Conservation (phyloP, 2,329 filamentous ascomycete genomes). For the Talaromyces piceae region DNA sequence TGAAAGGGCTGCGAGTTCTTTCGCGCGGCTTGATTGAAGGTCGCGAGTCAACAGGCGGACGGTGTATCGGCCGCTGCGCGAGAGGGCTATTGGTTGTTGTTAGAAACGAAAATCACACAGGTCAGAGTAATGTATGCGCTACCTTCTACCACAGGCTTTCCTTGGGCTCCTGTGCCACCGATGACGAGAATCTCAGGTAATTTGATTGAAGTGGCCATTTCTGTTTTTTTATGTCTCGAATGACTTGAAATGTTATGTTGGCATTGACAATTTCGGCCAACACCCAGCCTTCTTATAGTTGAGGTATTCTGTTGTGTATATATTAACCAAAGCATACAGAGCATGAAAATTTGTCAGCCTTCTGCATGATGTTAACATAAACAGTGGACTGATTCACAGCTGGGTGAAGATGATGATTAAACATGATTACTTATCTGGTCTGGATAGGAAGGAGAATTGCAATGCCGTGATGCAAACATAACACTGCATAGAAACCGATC, state of each 20-base stretch:
- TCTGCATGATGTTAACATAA: background rate
- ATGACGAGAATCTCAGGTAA: constrained; percentile 25
- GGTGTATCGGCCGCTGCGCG: constrained; percentile 31
- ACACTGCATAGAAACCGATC: background rate
- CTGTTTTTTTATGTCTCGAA: too few species aligned
- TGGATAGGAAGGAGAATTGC: background rate
- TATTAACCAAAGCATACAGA: background rate
- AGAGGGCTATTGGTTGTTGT: constrained; percentile 3
- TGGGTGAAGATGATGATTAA: background rate
- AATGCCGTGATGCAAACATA: background rate
- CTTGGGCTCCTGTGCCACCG: constrained; percentile 48
- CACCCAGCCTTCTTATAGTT: background rate
- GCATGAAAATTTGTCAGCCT: background rate
- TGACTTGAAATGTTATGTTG: too few species aligned
- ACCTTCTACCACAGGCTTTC: constrained; percentile 41
- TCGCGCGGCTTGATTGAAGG: constrained; percentile 33
- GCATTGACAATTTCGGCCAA: too few species aligned
- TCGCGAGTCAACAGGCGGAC: constrained; percentile 45
- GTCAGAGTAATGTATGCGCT: constrained; percentile 11
- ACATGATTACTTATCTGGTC: background rate
- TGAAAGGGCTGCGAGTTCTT: constrained; percentile 36
- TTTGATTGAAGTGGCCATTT: background rate
- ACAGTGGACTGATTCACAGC: background rate
- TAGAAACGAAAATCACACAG: background rate
- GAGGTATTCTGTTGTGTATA: too few species aligned